phyloP scores from a whole-genome alignment of 2,329 filamentous ascomycete genomes.

The Mariannaea elegans region DNA sequence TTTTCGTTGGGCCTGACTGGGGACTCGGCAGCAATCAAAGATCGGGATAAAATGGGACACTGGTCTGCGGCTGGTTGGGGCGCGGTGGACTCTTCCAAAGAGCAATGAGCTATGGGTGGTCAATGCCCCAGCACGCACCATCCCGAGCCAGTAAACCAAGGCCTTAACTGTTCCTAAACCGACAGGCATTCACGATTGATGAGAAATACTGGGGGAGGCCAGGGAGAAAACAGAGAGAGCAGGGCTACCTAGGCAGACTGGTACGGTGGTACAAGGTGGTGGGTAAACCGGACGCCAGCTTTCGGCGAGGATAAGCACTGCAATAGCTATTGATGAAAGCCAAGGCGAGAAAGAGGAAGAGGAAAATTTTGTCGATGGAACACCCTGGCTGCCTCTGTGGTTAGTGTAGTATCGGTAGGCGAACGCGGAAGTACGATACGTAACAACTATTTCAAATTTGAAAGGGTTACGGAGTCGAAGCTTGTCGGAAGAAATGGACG shows the following conservation, averaged over 20 bases:
- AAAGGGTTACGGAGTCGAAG: background rate
- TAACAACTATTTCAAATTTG: background rate
- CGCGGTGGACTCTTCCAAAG: conserved; percentile 23
- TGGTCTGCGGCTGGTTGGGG: conserved; percentile 27
- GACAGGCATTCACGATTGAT: conserved; percentile 9
- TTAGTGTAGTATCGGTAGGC: conserved; percentile 5
- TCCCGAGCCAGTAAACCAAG: conserved; percentile 9
- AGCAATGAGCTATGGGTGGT: conserved; percentile 29
- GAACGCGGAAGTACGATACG: background rate
- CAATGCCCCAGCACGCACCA: conserved; percentile 33
- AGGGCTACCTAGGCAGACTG: conserved; percentile 11
- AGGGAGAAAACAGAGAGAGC: conserved; percentile 13
- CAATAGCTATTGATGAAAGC: conserved; percentile 12
- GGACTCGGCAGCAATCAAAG: conserved; percentile 26
- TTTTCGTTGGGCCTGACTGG: conserved; percentile 3
- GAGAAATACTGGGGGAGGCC: conserved; percentile 27
- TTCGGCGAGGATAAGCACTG: conserved; percentile 26
- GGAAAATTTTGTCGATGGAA: conserved; percentile 7
- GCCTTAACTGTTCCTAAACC: conserved; percentile 29
- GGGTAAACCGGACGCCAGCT: conserved; percentile 16
- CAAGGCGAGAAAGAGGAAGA: background rate
- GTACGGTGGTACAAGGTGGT: background rate
- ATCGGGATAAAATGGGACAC: conserved; percentile 24
- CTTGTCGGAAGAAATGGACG: background rate
- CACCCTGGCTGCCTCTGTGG: conserved; percentile 9